These are phyloP conservation scores for Thielaviopsis ethacetica DNA, from an alignment of 2,329 filamentous ascomycete species.

Conservation along the genomic window DNA sequence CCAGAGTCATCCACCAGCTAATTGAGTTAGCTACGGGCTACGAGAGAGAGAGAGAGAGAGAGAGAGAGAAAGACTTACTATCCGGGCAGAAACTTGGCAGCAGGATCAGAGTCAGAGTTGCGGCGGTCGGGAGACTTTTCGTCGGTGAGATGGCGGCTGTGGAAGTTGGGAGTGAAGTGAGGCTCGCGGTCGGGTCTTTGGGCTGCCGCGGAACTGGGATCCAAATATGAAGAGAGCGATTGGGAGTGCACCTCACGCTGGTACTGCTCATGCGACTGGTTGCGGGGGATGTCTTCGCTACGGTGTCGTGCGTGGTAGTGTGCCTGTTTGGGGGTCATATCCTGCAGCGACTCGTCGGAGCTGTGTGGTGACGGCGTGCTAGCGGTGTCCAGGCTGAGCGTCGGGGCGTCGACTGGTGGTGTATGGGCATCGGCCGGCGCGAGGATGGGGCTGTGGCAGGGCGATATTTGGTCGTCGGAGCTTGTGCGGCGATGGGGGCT, in stretches of 20 bases:
- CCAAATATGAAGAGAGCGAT: not conserved
- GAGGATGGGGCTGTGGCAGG: slow-evolving; percentile 1
- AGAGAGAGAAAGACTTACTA: slow-evolving; percentile 22
- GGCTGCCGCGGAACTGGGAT: not conserved
- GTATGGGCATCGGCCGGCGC: not conserved
- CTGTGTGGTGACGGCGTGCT: not conserved
- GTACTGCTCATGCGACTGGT: too few relatives aligned
- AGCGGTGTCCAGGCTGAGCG: not conserved
- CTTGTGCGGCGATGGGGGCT: slow-evolving; percentile 11
- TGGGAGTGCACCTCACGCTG: not conserved
- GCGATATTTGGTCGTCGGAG: slow-evolving; percentile 8
- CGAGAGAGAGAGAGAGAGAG: not conserved
- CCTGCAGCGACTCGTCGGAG: not conserved
- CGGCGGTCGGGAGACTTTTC: slow-evolving; percentile 8
- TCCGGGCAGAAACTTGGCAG: slow-evolving; percentile 28
- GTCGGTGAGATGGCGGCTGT: not conserved
- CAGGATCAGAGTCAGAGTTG: slow-evolving; percentile 25
- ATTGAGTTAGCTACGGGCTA: not conserved
- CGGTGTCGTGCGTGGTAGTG: not conserved
- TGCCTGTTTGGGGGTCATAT: not conserved
- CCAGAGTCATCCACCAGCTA: slow-evolving; percentile 43
- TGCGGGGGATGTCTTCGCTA: not conserved
- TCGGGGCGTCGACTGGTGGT: not conserved
- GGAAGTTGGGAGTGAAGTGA: not conserved
- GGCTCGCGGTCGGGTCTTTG: not conserved